These are phyloP conservation scores for Cyberlindnera veronae DNA, from an alignment of 805 yeast genomes.

Conservation along the genomic window DNA sequence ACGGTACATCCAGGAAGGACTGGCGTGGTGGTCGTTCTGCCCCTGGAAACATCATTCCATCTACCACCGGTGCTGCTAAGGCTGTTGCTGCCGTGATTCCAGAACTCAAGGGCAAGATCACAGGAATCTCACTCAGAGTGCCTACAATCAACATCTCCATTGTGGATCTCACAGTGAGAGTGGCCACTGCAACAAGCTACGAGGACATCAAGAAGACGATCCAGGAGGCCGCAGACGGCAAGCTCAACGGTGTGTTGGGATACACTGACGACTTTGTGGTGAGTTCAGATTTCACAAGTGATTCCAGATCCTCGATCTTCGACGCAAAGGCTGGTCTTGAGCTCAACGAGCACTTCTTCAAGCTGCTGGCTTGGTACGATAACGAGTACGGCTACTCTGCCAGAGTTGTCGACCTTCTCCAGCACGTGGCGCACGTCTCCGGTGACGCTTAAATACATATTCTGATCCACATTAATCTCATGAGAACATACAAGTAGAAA, in stretches of 20 bases:
- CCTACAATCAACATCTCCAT: slow-evolving; percentile 73
- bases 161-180: slow-evolving; percentile 67
- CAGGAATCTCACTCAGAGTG: slow-evolving; percentile 73
- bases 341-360: slow-evolving; percentile 67
- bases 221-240: slow-evolving; percentile 58
- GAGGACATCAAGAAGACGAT: slow-evolving; percentile 59
- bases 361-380: slow-evolving; percentile 71
- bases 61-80: slow-evolving; percentile 76
- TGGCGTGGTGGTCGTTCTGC: slow-evolving; percentile 83
- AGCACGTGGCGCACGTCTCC: slow-evolving; percentile 46
- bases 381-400: slow-evolving; percentile 74
- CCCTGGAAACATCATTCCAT: slow-evolving; percentile 71
- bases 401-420: slow-evolving; percentile 70
- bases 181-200: slow-evolving; percentile 54
- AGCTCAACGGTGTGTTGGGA: slow-evolving; percentile 59
- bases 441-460: slow-evolving; percentile 8
- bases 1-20: slow-evolving; percentile 76
- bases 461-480: background rate
- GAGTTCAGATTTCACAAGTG: slow-evolving; percentile 64
- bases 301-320: slow-evolving; percentile 60
- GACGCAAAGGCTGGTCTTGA: slow-evolving; percentile 69
- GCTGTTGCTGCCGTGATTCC: slow-evolving; percentile 75
- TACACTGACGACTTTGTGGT: slow-evolving; percentile 73
- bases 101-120: slow-evolving; percentile 65
- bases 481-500: background rate